Percentiles rank a stretch among this genome's conserved stretches.
These are phyloP conservation scores for Sclerotiophoma versabilis DNA, from an alignment of 2,329 filamentous ascomycete species.

Conservation along the genomic window DNA sequence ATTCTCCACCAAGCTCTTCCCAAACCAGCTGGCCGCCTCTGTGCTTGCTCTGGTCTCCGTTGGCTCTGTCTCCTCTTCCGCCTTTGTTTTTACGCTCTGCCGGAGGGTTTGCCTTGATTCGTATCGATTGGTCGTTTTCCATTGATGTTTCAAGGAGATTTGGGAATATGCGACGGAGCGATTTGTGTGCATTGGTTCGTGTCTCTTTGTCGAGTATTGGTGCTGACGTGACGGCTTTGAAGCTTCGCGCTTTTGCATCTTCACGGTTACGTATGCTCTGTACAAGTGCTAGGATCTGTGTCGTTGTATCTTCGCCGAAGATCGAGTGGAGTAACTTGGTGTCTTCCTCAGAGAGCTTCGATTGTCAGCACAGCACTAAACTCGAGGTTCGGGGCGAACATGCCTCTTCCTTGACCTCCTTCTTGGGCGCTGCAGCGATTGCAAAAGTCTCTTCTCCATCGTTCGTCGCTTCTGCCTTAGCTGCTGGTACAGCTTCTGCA, in stretches of 20 bases:
- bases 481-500: slow-evolving; percentile 26
- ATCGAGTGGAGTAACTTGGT: slow-evolving; percentile 49
- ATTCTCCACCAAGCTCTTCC: slow-evolving; percentile 76
- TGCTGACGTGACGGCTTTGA: slow-evolving; percentile 61
- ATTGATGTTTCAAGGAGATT: slow-evolving; percentile 80
- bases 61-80: slow-evolving; percentile 24
- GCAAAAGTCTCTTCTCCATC: slow-evolving; percentile 31
- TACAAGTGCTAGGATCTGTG: slow-evolving; percentile 63
- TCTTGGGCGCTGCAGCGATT: slow-evolving; percentile 25
- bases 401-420: slow-evolving; percentile 23
- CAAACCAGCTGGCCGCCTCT: slow-evolving; percentile 56
- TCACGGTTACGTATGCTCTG: slow-evolving; percentile 61
- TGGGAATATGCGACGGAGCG: slow-evolving; percentile 79
- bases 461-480: background rate
- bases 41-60: slow-evolving; percentile 30
- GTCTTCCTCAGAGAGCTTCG: slow-evolving; percentile 49
- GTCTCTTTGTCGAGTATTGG: slow-evolving; percentile 66
- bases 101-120: slow-evolving; percentile 59
- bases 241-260: slow-evolving; percentile 62
- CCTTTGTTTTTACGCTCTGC: slow-evolving; percentile 46
- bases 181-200: slow-evolving; percentile 69
- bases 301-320: slow-evolving; percentile 61
- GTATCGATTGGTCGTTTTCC: slow-evolving; percentile 71
- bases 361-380: slow-evolving; percentile 15
- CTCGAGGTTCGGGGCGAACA: background rate